Conservation (phyloP, 1,284 basidiomycete species). For the Hemileia vastatrix region DNA sequence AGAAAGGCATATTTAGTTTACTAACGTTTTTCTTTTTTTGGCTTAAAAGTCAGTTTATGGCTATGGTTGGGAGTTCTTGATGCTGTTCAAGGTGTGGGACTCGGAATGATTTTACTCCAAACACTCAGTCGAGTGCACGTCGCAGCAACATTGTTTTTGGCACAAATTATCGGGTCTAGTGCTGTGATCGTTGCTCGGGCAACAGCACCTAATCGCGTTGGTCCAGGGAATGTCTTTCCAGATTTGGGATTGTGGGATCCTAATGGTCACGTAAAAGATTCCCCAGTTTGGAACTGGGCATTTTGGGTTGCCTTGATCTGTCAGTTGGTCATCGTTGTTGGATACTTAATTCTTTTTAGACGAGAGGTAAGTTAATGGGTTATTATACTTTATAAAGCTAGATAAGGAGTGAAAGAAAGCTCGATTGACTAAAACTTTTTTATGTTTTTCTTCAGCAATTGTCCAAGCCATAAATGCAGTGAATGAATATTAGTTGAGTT, state of each 20-base stretch:
- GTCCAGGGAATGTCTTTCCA: slow-evolving; percentile 81
- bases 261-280: slow-evolving; percentile 24
- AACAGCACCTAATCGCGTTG: slow-evolving; percentile 70
- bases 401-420: too few species aligned
- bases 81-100: slow-evolving; percentile 80
- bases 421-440: too few species aligned
- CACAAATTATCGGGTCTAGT: slow-evolving; percentile 55
- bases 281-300: slow-evolving; percentile 48
- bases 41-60: slow-evolving; percentile 64
- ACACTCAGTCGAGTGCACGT: slow-evolving; percentile 83
- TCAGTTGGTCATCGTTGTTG: slow-evolving; percentile 71
- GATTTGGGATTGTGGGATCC: slow-evolving; percentile 72
- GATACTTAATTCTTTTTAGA: slow-evolving; percentile 90
- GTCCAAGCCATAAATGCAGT: too few species aligned
- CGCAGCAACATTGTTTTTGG: slow-evolving; percentile 76
- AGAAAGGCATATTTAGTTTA: background rate
- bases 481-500: too few species aligned
- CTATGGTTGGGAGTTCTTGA: slow-evolving; percentile 87
- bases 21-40: slow-evolving; percentile 6
- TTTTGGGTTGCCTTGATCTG: slow-evolving; percentile 79
- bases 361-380: too few species aligned
- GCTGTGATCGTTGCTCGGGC: slow-evolving; percentile 76
- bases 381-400: too few species aligned
- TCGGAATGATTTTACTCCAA: slow-evolving; percentile 87
- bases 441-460: too few species aligned